Base-by-base conservation (phyloP, 164 flowering plant species). In the Pachysandra terminalis region DNA sequence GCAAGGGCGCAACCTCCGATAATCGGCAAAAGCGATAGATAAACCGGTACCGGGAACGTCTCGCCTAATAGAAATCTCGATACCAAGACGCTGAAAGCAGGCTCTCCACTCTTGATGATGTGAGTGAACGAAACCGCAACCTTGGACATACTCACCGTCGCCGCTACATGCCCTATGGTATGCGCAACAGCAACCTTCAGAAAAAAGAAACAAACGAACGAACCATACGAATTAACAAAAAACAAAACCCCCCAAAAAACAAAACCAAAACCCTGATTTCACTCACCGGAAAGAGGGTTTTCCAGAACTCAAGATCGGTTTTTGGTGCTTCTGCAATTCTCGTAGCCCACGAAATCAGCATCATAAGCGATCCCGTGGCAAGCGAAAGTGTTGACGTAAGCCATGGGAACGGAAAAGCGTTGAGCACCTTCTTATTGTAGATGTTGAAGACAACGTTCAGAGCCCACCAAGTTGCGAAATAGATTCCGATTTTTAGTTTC, bases 281-380 rank as follows among this genome's bases (percentile, higher is more conserved):
- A 22, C 90, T 79, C 70, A 91, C 97, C 62, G 97, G 95, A 17
- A 90, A 81, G n/a, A 91, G 87, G 45, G 86, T 65, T 66, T 89
- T 91, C 97, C 97, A 89, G 80, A 91, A 91, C 2, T 87, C 89
- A 24, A 86, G 51, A 83, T 91, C 97, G 15, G 91, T 85, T 37
- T 85, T 84, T 0, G 97, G 95, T 3, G 89, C 69, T 32, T 89
- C 91, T 9, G 87, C 97, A 19, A 91, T 72, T 64, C 91, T 71
- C 0, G 86, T 80, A 23, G 81, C 90, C 97, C 97, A 91, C 0
- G 95, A 91, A 49, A 84, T 49, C 73, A 91, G 59, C 97, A 91
- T 91, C 75, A 91, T 86, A 25, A 85, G 71, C 22, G 91, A 87
- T 22, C 95, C 97, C 62, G 84, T 62, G 5, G 95, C 97, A 4